Base-by-base conservation (phyloP, 345 rosid species). In the Alliaria petiolata region DNA sequence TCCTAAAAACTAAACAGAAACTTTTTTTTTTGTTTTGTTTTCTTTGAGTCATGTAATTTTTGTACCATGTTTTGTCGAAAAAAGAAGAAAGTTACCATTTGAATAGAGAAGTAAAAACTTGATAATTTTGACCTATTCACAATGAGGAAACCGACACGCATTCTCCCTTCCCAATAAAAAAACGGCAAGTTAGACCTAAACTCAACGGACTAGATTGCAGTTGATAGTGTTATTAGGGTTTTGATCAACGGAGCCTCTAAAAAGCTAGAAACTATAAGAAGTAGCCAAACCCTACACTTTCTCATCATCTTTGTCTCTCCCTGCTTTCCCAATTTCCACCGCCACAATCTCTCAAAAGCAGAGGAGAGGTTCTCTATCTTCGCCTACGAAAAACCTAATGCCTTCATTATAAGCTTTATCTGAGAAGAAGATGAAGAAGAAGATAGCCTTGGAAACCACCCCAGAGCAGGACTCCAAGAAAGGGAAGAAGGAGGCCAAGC, bases 381-480 rank as follows among this genome's bases (percentile, higher is more conserved):
- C 4, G 11, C 28, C 39, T 43, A 63, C 11, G 0, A 13, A 1
- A 20, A 44, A 9, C 56, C 12, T 34, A 72, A 93, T 90, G 96
- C 92, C 96, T 77, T 85, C 88, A 3, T 8, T 85, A n/a, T n/a
- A n/a, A 38, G 73, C 79, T 49, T 25, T 83, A 5, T 69, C 79
- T 1, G 81, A 78, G 79, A 87, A 82, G 81, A 89, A 82, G 83
- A 85, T 84, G 91, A 88, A 87, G 90, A 84, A 81, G 81, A 89
- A 76, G 69, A 54, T 80, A 39, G 78, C 72, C 28, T 56, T 79
- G 5, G 85, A 79, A 22, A 8, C 46, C 20, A 63, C 78, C 33
- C 65, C 67, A 25, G 86, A 84, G 33, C 47, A 43, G 0, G 85
- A 81, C 19, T 77, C 80, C 4, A 89, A 86, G 83, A 80, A 84